Evolutionary conservation across 78 protist genomes (phyloP), one percentile per base, ranked within the genome.

Genomic region (Dictyostelium discoideum): DNA sequence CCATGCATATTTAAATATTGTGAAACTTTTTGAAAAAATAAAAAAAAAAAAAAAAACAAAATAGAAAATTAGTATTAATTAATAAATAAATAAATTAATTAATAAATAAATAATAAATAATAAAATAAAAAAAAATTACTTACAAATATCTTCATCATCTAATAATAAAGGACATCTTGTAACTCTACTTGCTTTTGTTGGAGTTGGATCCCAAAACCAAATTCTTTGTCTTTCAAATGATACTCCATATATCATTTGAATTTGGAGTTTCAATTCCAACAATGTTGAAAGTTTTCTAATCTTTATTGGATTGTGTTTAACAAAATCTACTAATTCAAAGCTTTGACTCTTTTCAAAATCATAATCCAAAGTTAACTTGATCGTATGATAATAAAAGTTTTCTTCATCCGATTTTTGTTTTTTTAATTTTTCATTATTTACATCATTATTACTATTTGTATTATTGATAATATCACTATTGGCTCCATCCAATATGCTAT

Each of bases 151-250:
- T 72, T 90, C 95, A 73, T 90, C 95, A 54, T 90, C 95, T 22
- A 90, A 83, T 44, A 90, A 60, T 10, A 82, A 37, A 9, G 95
- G 95, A 90, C 88, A 82, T 44, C 95, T 82, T 32, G 86, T 82
- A 44, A 90, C 81, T 85, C 86, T 90, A 13, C 74, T 44, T 8
- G 84, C 83, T 50, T 82, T 90, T 10, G 85, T 80, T 22, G 82
- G 85, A 57, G 85, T 42, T 46, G 85, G 95, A 50, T 81, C 87
- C 94, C 95, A 90, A 72, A 90, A 90, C 95, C 95, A 90, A 50
- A 82, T 82, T 82, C 95, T 90, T 69, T 90, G 95, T 82, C 95
- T 80, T 83, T 90, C 95, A 82, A 90, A 90, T 26, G 95, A 79
- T 24, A 90, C 85, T 8, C 95, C 95, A 90, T 48, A 90, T 29